A percentile compares a stretch with the other conserved stretches of the same genome.
Conservation (phyloP, 169 alveolate species). For the Plasmodium vinckei region DNA sequence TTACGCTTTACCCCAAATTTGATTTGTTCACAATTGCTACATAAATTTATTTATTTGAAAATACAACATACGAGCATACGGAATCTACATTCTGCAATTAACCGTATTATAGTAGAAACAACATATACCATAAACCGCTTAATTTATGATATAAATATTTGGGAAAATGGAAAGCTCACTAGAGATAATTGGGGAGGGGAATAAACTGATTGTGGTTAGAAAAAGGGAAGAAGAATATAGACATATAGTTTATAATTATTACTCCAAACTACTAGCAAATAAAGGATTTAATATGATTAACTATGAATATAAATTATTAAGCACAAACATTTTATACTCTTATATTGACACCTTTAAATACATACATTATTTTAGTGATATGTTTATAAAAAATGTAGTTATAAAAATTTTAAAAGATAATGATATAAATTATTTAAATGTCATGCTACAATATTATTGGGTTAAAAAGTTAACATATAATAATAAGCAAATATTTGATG, state of each 20-base stretch:
- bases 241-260: not conserved
- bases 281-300: not conserved
- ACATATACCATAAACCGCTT: not conserved
- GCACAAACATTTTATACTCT: not conserved
- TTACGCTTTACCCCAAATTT: no score
- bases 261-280: not conserved
- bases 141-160: no score
- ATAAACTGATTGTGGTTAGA: slow-evolving; percentile 52
- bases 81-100: no score
- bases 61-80: no score
- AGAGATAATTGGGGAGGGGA: slow-evolving; percentile 71
- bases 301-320: not conserved
- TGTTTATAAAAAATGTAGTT: slow-evolving; percentile 58
- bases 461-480: slow-evolving; percentile 24
- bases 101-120: not conserved
- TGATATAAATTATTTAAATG: slow-evolving; percentile 25
- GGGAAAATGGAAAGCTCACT: slow-evolving; percentile 21
- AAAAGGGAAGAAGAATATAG: slow-evolving; percentile 9
- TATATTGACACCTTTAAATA: slow-evolving; percentile 25
- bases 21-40: no score
- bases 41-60: no score
- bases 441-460: slow-evolving; percentile 42
- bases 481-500: slow-evolving; percentile 21
- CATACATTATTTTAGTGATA: slow-evolving; percentile 53
- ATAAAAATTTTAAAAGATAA: slow-evolving; percentile 49